Base-by-base conservation (phyloP, 768 basidiomycete genomes). In the Coprinopsis strossmayeri region DNA sequence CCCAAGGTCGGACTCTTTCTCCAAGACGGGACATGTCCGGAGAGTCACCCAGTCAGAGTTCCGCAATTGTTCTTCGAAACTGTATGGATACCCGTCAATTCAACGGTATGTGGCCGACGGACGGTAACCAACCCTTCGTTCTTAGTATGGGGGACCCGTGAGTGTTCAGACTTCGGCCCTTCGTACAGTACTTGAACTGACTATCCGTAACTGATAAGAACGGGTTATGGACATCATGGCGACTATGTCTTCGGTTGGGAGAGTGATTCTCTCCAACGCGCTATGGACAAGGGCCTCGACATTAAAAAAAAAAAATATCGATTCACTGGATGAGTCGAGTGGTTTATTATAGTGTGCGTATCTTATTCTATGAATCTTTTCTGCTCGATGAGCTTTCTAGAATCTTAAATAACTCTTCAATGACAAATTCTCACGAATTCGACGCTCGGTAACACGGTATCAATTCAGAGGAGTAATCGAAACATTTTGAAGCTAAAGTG, bases 211-310 rank as follows among this genome's bases (percentile, higher is more conserved):
- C 12, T 41, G 24, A 38, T 15, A 5, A 59, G 56, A 5, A 49
- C 50, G 24, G 58, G 58, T 5, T 54, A 50, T 17, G 58, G 56
- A 11, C 58, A 59, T 34, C 58, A 59, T 45, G 58, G 55, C 5
- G 58, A 59, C 51, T 59, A 59, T 45, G 44, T 57, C 9, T 59
- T 59, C 43, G 58, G 56, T n/a, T 59, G 58, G 58, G 46, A 59
- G 38, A 54, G 53, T n/a, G 56, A 55, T 34, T 51, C 58, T 34
- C 55, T 59, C 20, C 50, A 55, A 25, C 37, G 46, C 15, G 58
- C 58, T 3, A 59, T 59, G 55, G 54, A 59, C 45, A 46, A 41
- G 7, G 55, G 58, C 52, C 53, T 46, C 5, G 47, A 54, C 41
- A 47, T 48, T 9, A n/a, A n/a, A n/a, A n/a, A n/a, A n/a, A n/a